phyloP scores from a whole-genome alignment of 78 protist genomes.

The Neovahlkampfia damariscottae region DNA sequence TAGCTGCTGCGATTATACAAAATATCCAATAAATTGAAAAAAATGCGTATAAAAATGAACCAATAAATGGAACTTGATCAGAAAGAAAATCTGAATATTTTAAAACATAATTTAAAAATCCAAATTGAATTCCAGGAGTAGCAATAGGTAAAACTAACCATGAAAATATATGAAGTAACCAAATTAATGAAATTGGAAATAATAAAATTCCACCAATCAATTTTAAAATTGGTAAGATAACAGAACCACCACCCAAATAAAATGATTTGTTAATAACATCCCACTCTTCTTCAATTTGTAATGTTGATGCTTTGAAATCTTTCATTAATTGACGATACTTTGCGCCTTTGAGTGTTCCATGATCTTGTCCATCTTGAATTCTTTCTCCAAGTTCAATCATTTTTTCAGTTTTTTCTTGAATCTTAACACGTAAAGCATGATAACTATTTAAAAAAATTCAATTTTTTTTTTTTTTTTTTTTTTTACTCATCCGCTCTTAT shows the following conservation, averaged over 20 bases:
- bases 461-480: background rate
- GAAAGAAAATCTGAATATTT: background rate
- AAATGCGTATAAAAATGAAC: background rate
- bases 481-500: background rate
- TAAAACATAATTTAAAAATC: background rate
- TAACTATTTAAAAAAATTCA: too few relatives aligned
- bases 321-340: background rate
- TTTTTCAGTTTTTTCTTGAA: background rate
- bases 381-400: background rate
- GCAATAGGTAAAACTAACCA: background rate
- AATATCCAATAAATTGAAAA: background rate
- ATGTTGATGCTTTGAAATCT: background rate
- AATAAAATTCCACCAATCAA: background rate
- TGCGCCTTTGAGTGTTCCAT: background rate
- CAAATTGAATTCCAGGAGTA: background rate
- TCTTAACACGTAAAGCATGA: too few relatives aligned
- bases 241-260: background rate
- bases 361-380: background rate
- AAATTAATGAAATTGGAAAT: background rate
- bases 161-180: background rate
- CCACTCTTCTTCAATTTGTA: background rate
- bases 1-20: background rate
- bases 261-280: background rate
- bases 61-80: background rate
- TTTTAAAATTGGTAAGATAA: background rate